Percentiles rank a stretch among this genome's conserved stretches.
Conservation (phyloP, 2,329 filamentous ascomycete species). For the Pyrenophora teres region DNA sequence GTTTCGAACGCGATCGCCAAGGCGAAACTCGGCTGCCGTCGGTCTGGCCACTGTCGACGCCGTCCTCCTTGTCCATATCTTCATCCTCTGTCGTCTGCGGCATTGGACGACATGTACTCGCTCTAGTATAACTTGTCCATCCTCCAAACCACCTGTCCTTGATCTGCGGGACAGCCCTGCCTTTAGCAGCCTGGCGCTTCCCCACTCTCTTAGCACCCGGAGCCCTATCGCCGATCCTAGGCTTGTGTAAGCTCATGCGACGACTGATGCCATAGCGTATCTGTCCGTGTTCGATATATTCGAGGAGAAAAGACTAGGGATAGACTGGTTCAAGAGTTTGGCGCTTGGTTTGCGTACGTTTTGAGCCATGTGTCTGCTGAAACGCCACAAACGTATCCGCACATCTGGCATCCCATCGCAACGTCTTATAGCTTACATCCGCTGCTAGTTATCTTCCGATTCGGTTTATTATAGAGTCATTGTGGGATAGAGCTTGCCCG, state of each 20-base stretch:
- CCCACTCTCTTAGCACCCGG: constrained; percentile 43
- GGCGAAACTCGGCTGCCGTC: constrained; percentile 30
- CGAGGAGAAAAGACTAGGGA: constrained; percentile 48
- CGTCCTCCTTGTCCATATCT: constrained; percentile 24
- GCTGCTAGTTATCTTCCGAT: constrained; percentile 33
- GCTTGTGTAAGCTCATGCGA: constrained; percentile 41
- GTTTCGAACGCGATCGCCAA: constrained; percentile 43
- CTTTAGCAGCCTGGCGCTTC: constrained; percentile 45
- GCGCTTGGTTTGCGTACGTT: constrained; percentile 44
- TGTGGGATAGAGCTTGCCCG: constrained; percentile 35
- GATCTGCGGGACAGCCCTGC: constrained; percentile 39
- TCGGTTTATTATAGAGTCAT: constrained; percentile 33
- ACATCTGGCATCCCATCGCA: constrained; percentile 7
- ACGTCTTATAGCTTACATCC: constrained; percentile 27
- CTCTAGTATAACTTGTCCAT: constrained; percentile 41
- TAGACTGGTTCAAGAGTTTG: constrained; percentile 50
- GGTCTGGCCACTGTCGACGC: constrained; percentile 30
- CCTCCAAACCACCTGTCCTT: constrained; percentile 32
- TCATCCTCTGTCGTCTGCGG: constrained; percentile 37
- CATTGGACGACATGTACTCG: constrained; percentile 45
- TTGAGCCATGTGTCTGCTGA: constrained; percentile 38
- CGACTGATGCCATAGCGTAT: constrained; percentile 45
- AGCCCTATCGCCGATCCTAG: constrained; percentile 36
- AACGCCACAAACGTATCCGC: constrained; percentile 8
- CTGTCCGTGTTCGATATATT: constrained; percentile 44